phyloP scores from a whole-genome alignment of 768 basidiomycete species.

The Sporobolomyces phaffii region DNA sequence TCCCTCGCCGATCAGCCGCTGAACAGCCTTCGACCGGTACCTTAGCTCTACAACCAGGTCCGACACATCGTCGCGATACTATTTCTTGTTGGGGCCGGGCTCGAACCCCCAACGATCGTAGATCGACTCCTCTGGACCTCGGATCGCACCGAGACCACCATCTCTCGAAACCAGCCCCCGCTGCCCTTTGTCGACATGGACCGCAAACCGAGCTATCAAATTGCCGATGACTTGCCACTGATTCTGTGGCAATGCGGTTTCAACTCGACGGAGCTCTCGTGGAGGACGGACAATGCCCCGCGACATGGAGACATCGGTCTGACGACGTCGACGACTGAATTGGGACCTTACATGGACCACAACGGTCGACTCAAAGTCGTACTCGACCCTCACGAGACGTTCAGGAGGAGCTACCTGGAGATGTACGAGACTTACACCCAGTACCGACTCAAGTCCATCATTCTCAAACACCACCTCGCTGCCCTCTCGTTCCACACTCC shows the following conservation, averaged over 20 bases:
- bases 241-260: constrained; percentile 88
- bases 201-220: constrained; percentile 80
- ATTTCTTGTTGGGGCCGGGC: constrained; percentile 74
- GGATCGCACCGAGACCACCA: constrained; percentile 45
- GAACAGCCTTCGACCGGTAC: background rate
- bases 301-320: constrained; percentile 24
- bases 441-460: constrained; percentile 32
- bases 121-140: constrained; percentile 67
- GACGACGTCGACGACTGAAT: background rate
- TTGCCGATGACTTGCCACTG: constrained; percentile 85
- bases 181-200: constrained; percentile 42
- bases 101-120: constrained; percentile 68
- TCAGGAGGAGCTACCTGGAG: constrained; percentile 32
- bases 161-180: constrained; percentile 5
- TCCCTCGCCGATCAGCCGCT: no score
- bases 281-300: constrained; percentile 58
- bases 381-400: constrained; percentile 25
- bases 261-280: constrained; percentile 59
- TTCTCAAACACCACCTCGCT: constrained; percentile 35
- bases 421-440: constrained; percentile 32
- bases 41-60: constrained; percentile 78
- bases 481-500: constrained; percentile 26
- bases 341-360: constrained; percentile 41
- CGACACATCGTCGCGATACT: constrained; percentile 87
- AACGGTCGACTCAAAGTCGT: constrained; percentile 15